Conservation (phyloP, 495 filamentous ascomycete species). For the Clohesyomyces aquaticus region DNA sequence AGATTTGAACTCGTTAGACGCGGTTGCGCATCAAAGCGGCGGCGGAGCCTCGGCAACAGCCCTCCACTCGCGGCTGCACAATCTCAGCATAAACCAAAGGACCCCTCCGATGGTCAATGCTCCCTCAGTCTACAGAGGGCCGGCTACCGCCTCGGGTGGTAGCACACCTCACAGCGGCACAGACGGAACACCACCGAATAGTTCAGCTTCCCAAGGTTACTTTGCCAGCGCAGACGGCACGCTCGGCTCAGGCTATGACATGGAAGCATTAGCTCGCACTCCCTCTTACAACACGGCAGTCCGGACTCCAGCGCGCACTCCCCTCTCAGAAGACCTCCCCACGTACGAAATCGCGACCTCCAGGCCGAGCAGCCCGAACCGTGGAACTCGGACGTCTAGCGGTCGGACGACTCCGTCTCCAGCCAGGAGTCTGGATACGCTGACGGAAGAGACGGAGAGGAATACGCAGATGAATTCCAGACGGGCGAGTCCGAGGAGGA, state of each 20-base stretch:
- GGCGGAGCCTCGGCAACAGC: slow-evolving; percentile 42
- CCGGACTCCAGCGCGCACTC: slow-evolving; percentile 42
- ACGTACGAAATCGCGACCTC: slow-evolving; percentile 49
- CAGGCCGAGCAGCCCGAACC: slow-evolving; percentile 43
- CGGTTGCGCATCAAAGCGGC: slow-evolving; percentile 50
- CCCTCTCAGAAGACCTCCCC: slow-evolving; percentile 41
- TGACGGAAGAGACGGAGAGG: slow-evolving; percentile 35
- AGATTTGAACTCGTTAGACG: slow-evolving; percentile 63
- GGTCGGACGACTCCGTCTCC: slow-evolving; percentile 21
- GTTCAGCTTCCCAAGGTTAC: slow-evolving; percentile 15
- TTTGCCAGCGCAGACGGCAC: slow-evolving; percentile 26
- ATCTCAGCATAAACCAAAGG: slow-evolving; percentile 40
- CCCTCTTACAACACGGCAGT: slow-evolving; percentile 50
- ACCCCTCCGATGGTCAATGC: too few species aligned
- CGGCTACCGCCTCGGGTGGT: slow-evolving; percentile 24
- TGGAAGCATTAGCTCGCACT: slow-evolving; percentile 44
- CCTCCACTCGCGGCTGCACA: slow-evolving; percentile 44
- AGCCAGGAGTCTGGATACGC: slow-evolving; percentile 31
- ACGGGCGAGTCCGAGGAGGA: slow-evolving; percentile 12
- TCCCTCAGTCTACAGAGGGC: too few species aligned
- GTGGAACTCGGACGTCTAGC: slow-evolving; percentile 5
- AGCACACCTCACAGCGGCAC: slow-evolving; percentile 31
- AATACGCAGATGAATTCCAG: slow-evolving; percentile 36
- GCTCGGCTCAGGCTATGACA: slow-evolving; percentile 39
- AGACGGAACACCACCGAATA: slow-evolving; percentile 7